Percentiles rank a stretch among this genome's conserved stretches.
phyloP scores from a whole-genome alignment of 2,329 filamentous ascomycete genomes.

The Xylariales sp. region DNA sequence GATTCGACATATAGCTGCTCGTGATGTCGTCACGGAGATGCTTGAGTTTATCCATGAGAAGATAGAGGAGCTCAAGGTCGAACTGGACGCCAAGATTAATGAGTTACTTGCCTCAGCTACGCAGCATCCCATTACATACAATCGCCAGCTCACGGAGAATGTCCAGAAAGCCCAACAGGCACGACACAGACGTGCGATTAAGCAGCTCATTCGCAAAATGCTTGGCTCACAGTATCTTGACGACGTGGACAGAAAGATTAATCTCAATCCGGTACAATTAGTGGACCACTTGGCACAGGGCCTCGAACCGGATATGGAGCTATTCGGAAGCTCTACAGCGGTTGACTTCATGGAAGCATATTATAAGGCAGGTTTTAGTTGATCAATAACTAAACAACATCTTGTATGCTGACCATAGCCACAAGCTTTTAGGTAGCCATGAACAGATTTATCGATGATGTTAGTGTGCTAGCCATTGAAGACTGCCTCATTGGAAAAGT shows the following conservation, averaged over 20 bases:
- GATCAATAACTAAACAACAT: not conserved
- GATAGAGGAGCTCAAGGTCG: slow-evolving; percentile 13
- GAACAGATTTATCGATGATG: slow-evolving; percentile 20
- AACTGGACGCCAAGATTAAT: slow-evolving; percentile 16
- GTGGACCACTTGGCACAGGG: not conserved
- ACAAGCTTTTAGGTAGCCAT: slow-evolving; percentile 18
- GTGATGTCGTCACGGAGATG: slow-evolving; percentile 16
- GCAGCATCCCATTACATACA: slow-evolving; percentile 35
- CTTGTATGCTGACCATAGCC: not conserved
- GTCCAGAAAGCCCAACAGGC: slow-evolving; percentile 23
- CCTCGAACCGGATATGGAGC: slow-evolving; percentile 6
- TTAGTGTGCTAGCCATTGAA: slow-evolving; percentile 19
- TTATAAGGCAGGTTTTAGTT: slow-evolving; percentile 11
- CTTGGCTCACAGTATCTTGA: not conserved
- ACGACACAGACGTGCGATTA: not conserved
- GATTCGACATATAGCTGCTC: slow-evolving; percentile 15
- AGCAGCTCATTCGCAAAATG: not conserved
- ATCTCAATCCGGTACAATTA: not conserved
- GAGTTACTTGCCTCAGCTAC: slow-evolving; percentile 22
- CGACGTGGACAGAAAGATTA: not conserved
- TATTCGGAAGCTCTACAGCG: slow-evolving; percentile 1
- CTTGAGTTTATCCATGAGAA: slow-evolving; percentile 15
- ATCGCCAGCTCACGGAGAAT: slow-evolving; percentile 29
- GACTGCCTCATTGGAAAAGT: slow-evolving; percentile 16
- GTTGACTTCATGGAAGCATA: slow-evolving; percentile 8